phyloP scores from a whole-genome alignment of 129 eudicot species.

The Escallonia rubra region DNA sequence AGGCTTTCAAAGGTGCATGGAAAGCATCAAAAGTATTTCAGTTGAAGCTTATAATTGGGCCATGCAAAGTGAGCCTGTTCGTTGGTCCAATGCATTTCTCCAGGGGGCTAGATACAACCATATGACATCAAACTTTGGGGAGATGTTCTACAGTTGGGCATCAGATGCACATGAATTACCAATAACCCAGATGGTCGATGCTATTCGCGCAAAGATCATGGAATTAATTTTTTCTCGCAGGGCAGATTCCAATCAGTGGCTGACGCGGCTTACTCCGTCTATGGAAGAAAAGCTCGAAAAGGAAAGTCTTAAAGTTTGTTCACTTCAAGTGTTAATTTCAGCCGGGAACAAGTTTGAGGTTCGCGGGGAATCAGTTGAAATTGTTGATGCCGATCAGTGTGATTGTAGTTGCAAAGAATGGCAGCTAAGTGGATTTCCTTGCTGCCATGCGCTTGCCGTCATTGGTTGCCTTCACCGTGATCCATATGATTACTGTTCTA shows the following conservation, averaged over 20 bases:
- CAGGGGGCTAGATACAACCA: conserved; percentile 73
- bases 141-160: conserved; percentile 77
- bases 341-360: conserved; percentile 67
- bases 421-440: conserved; percentile 78
- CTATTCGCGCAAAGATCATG: conserved; percentile 64
- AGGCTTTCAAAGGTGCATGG: conserved; percentile 50
- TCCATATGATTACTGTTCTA: conserved; percentile 62
- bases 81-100: conserved; percentile 81
- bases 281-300: conserved; percentile 73
- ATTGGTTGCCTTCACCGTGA: conserved; percentile 58
- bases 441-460: conserved; percentile 85
- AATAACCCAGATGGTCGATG: conserved; percentile 94
- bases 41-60: conserved; percentile 81
- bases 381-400: conserved; percentile 53
- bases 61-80: conserved; percentile 62
- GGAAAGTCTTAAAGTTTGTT: conserved; percentile 54
- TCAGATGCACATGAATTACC: conserved; percentile 90
- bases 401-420: conserved; percentile 79
- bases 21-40: conserved; percentile 74
- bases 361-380: conserved; percentile 74
- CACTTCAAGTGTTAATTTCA: conserved; percentile 57
- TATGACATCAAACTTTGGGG: conserved; percentile 77
- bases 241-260: conserved; percentile 57
- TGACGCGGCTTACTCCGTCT: conserved; percentile 66
- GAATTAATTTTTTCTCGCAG: conserved; percentile 62